Evolutionary conservation across 2,329 filamentous ascomycete species (phyloP), one percentile per base, ranked within the genome.

Genomic region (Botrytis deweyae): DNA sequence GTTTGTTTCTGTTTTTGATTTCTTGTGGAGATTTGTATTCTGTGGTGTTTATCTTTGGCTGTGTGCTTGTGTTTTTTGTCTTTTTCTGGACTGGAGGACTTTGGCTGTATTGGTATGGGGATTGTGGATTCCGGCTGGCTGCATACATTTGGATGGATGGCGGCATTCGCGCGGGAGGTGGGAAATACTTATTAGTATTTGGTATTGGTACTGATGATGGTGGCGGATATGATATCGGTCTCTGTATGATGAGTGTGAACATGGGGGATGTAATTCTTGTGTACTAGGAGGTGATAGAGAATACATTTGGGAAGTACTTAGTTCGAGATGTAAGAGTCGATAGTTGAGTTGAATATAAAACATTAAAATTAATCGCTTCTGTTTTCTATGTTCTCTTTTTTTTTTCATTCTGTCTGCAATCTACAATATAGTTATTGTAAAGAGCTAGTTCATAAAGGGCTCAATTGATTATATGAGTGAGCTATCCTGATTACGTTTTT

Each of bases 111-210:
- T 68, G 66, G 66, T 58, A 55, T 68, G 49, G 65, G 36, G n/a
- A 42, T 40, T 40, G 66, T 69, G 20, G 38, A 33, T 69, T 58
- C 38, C 46, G 42, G 44, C 29, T 10, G 66, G 66, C n/a, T 59
- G 66, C 38, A 69, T 68, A 58, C 49, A 58, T 7, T 55, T 68
- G 65, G 46, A 68, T 58, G 66, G 66, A 68, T 68, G 66, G n/a
- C 14, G 22, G 66, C 18, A 58, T 58, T 3, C 20, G 25, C 65
- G 36, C n/a, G n/a, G 62, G n/a, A 33, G 40, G 18, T 10, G n/a
- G 62, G 40, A 65, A 65, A 65, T 33, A 6, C 4, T 65, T 44
- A 46, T 65, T 33, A 44, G 62, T 46, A 65, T 65, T 42, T 69
- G 66, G 49, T 29, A 58, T 59, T 69, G n/a, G 49, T 29, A 29